Conservation (phyloP, 1,284 basidiomycete genomes). For the Agaricales sp. region DNA sequence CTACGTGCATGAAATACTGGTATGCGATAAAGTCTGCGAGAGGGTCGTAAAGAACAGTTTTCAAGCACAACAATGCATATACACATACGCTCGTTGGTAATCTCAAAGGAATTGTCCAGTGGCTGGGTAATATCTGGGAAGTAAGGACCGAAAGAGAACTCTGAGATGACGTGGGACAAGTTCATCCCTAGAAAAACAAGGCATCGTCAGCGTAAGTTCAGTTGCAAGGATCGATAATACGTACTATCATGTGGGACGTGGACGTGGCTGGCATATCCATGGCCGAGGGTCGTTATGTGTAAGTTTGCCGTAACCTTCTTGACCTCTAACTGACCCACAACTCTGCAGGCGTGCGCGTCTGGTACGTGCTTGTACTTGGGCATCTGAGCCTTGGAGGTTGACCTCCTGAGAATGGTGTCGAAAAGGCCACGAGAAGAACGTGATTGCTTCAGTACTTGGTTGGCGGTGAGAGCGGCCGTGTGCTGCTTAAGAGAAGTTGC, state of each 20-base stretch:
- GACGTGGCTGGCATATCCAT: slow-evolving; percentile 82
- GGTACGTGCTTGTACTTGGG: slow-evolving; percentile 64
- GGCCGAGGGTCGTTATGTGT: slow-evolving; percentile 87
- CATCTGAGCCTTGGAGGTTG: slow-evolving; percentile 34
- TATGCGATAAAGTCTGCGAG: slow-evolving; percentile 81
- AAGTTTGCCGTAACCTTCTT: slow-evolving; percentile 92
- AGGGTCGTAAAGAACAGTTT: slow-evolving; percentile 2
- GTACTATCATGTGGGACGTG: slow-evolving; percentile 81
- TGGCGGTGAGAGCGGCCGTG: slow-evolving; percentile 51
- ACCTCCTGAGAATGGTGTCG: slow-evolving; percentile 36
- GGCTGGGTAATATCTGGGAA: slow-evolving; percentile 96
- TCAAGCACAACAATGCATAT: too few species aligned
- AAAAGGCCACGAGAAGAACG: slow-evolving; percentile 63
- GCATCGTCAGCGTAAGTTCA: neutral
- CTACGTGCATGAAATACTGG: slow-evolving; percentile 92
- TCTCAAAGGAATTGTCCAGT: slow-evolving; percentile 83
- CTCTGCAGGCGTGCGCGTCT: slow-evolving; percentile 68
- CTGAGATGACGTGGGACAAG: slow-evolving; percentile 89
- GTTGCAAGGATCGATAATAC: slow-evolving; percentile 16
- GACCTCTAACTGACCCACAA: slow-evolving; percentile 78
- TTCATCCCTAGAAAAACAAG: slow-evolving; percentile 70
- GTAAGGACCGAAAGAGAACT: slow-evolving; percentile 94
- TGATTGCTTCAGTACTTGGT: slow-evolving; percentile 61
- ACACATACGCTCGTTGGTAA: slow-evolving; percentile 70
- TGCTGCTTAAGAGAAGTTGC: slow-evolving; percentile 68